Evolutionary conservation across 176 grass and related monocot genomes (phyloP).

Genomic region (Triticum dicoccoides): DNA sequence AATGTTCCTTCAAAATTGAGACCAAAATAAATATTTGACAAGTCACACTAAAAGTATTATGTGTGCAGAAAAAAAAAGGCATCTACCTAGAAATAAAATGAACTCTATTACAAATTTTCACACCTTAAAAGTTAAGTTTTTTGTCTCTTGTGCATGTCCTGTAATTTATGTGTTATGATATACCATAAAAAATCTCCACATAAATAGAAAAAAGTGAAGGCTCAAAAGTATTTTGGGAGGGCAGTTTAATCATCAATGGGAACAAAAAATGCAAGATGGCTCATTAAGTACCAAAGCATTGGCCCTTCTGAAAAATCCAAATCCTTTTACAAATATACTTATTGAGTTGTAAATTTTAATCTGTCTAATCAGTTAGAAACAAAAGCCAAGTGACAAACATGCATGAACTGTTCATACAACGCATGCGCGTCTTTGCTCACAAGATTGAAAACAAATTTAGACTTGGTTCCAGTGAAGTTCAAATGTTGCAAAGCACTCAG

Average conservation of each 20-base stretch:
- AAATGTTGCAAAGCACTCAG: no score
- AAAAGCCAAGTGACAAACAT: no score
- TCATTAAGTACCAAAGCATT: not conserved
- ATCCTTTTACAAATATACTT: not conserved
- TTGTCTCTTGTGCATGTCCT: not conserved
- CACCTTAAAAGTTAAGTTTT: not conserved
- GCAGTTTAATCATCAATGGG: not conserved
- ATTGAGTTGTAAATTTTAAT: not conserved
- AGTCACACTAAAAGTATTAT: conserved; percentile 13
- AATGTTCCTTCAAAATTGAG: conserved; percentile 53
- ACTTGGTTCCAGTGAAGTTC: no score
- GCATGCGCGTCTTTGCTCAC: no score
- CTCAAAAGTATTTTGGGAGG: not conserved
- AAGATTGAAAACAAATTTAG: no score
- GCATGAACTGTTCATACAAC: no score
- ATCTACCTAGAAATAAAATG: not conserved
- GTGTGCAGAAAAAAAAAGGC: not conserved
- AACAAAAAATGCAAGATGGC: not conserved
- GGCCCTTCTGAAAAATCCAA: conserved; percentile 6
- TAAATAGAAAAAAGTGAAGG: not conserved
- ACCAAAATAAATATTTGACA: conserved; percentile 15
- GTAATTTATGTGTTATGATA: not conserved
- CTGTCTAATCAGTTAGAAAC: no score
- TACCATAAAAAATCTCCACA: not conserved
- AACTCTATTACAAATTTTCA: not conserved